Base-by-base conservation (phyloP, 2,329 filamentous ascomycete species). In the Aspergillus flavus region DNA sequence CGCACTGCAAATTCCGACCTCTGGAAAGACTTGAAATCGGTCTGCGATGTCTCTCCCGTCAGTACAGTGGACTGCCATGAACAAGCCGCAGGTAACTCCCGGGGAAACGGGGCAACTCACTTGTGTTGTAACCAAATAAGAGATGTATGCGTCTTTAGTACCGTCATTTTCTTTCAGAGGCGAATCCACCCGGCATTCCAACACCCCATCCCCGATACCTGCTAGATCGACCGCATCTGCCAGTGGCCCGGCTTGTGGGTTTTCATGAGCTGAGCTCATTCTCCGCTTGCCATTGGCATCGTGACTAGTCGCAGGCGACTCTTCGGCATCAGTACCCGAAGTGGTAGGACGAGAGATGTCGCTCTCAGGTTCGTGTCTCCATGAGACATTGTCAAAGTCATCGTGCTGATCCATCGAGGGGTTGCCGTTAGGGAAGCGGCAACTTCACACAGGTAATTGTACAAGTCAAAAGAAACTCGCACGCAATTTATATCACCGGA, bases 91-190 rank as follows among this genome's bases (percentile, higher is more conserved):
- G 36, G 58, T 60, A n/a, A 26, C 41, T 30, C 34, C 23, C 50
- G 9, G 36, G n/a, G 26, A 57, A 41, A 45, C 53, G 28, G 56
- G 54, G 57, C 56, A 48, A 79, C 83, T 59, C 82, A 96, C 94
- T 80, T 94, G 85, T 59, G 95, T 97, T 52, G 92, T 95, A 68
- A 99, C 92, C 57, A 96, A 84, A 77, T 99, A 99, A 12, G 95
- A 98, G 63, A 98, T 91, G 81, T 96, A 99, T 59, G 93, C 91
- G 79, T 97, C 95, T 79, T 97, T 97, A 63, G 94, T 96, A 55
- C 95, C 94, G 73, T 97, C 93, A 73, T 94, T 95, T 83, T 98
- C 95, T 80, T 97, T 98, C 78, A 94, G 86, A 23, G 95, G 93
- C 63, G 89, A 87, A 60, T 88, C 87, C 21, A 99, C 94, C 21